These are phyloP conservation scores for Fraxinus sp. DNA, from an alignment of 305 asterid genomes.

Conservation along the genomic window DNA sequence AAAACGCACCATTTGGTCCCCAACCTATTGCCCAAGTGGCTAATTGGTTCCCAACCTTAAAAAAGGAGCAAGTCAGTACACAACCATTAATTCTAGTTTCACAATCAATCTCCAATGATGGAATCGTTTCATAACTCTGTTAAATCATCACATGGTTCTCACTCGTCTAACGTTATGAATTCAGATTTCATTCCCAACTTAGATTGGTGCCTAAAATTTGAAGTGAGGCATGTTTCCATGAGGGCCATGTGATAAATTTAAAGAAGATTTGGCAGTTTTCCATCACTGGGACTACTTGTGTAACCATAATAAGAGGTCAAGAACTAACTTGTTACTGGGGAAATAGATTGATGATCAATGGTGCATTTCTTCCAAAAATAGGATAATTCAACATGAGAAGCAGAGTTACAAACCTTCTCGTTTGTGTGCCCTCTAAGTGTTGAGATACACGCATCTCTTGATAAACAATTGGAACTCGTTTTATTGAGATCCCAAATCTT, in stretches of 20 bases:
- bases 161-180: not conserved
- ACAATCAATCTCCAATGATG: not conserved
- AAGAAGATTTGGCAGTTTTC: not conserved
- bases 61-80: not conserved
- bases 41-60: not conserved
- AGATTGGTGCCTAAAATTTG: not conserved
- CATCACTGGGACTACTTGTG: not conserved
- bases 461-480: constrained; percentile 55
- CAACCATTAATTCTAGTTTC: not conserved
- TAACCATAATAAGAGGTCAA: not conserved
- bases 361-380: not conserved
- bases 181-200: not conserved
- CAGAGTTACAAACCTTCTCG: constrained; percentile 62
- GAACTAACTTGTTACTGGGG: not conserved
- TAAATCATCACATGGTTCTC: not conserved
- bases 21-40: not conserved
- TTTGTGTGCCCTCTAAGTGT: constrained; percentile 90
- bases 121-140: not conserved
- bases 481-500: constrained; percentile 90
- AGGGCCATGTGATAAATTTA: not conserved
- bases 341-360: not conserved
- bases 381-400: not conserved
- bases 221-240: not conserved
- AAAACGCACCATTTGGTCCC: not conserved
- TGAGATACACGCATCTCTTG: constrained; percentile 72